Conservation (phyloP, 31 red algal species). For the Asparagopsis taxiformis region DNA sequence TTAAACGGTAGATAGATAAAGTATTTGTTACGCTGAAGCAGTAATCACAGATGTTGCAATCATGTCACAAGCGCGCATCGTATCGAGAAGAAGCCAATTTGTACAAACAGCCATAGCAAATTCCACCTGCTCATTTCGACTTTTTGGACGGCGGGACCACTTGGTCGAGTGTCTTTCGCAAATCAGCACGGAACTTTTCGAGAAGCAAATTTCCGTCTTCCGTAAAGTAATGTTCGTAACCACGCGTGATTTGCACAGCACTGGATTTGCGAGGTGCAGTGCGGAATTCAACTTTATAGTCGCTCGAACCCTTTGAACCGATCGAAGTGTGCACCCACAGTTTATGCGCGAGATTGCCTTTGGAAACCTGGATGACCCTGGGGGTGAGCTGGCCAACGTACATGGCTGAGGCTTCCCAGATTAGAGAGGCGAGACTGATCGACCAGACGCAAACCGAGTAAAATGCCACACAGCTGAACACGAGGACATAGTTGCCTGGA, state of each 20-base stretch:
- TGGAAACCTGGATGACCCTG: conserved; percentile 3
- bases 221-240: conserved; percentile 52
- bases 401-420: conserved; percentile 41
- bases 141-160: conserved; percentile 16
- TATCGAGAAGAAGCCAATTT: no score
- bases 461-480: conserved; percentile 24
- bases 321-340: conserved; percentile 46
- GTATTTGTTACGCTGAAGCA: no score
- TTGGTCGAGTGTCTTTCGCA: conserved; percentile 13
- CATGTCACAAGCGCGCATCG: no score
- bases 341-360: conserved; percentile 6
- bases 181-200: conserved; percentile 17
- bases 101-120: no score
- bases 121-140: conserved; percentile 11
- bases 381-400: conserved; percentile 40
- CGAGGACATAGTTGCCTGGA: conserved; percentile 18
- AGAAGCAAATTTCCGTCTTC: conserved; percentile 43
- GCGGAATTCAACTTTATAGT: conserved; percentile 33
- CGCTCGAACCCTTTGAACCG: conserved; percentile 37
- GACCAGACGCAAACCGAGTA: conserved; percentile 33
- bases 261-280: conserved; percentile 5
- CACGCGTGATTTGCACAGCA: conserved; percentile 7
- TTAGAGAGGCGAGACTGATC: conserved; percentile 31
- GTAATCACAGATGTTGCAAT: no score
- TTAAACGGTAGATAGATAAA: no score